phyloP scores from a whole-genome alignment of 148 eudicot genomes.

The Cornus suecica region DNA sequence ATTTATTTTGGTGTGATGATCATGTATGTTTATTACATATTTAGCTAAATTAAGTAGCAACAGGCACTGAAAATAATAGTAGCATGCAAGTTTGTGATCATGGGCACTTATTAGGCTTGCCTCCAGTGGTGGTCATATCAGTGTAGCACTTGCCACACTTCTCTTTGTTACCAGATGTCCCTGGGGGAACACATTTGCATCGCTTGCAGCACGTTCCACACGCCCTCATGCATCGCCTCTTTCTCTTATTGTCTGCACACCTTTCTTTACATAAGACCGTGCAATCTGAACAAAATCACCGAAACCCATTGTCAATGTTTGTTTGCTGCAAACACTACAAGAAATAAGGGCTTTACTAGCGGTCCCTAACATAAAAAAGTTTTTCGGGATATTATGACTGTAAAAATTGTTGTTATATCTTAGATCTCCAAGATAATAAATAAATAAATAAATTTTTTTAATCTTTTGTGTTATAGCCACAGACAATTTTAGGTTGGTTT shows the following conservation, averaged over 20 bases:
- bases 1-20: neutral
- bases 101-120: no score
- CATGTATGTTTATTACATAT: neutral
- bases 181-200: constrained; percentile 84
- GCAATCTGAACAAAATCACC: constrained; percentile 49
- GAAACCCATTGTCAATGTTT: no score
- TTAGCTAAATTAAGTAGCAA: no score
- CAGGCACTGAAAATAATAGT: neutral
- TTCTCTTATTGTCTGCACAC: constrained; percentile 51
- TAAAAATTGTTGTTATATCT: no score
- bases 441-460: no score
- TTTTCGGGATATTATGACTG: no score
- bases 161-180: constrained; percentile 63
- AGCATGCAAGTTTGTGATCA: constrained; percentile 10
- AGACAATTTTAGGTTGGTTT: no score
- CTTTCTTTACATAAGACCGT: constrained; percentile 44
- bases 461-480: no score
- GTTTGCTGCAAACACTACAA: no score
- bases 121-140: constrained; percentile 65
- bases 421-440: no score
- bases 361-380: no score
- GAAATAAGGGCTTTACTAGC: no score
- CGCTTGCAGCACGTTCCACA: constrained; percentile 63
- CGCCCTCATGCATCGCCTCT: constrained; percentile 47
- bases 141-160: constrained; percentile 65